Evolutionary conservation across 257 asterid genomes (phyloP), one percentile per base, ranked within the genome.

Genomic region (Dorcoceras hygrometricum): DNA sequence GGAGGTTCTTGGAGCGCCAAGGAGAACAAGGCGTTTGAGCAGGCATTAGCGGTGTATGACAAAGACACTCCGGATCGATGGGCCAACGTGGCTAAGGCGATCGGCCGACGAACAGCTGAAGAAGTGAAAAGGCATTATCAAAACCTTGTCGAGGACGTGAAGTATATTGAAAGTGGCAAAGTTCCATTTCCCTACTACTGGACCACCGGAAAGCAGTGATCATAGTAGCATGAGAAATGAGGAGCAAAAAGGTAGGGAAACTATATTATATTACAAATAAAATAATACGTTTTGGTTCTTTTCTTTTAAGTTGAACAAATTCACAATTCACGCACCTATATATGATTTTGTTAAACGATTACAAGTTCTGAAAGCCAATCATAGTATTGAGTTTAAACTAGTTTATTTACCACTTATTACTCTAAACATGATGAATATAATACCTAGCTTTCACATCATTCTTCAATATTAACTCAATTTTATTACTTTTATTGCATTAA

Each of bases 11-110:
- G 96, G 98, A 83, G 89, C 0, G 81, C 82, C 0, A 62, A 75
- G 63, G 90, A 91, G 57, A 91, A 91, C 87, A 91, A 91, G 62
- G 95, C 84, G 19, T 91, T 91, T 46, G 98, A 91, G 70, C 69
- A 36, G 80, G 98, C 98, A 1, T 50, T 91, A 63, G 95, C 94
- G 0, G 83, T 79, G 27, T 89, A 82, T 28, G 96, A 85, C 73
- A 69, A 71, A 62, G 95, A 84, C 75, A 82, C 90, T 0, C 90
- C 98, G 0, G 96, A 89, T 54, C 90, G 96, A 6, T 91, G 98
- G 98, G 66, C 71, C 62, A 89, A 89, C 22, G 88, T 91, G 54
- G 98, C 98, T 0, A 73, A 72, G 67, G 95, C 91, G 1, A 86
- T 91, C 0, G 95, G 85, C 0, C 81, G 85, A 1, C 90, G 90